phyloP scores from a whole-genome alignment of 495 filamentous ascomycete genomes.

The Emericellopsis terricola region DNA sequence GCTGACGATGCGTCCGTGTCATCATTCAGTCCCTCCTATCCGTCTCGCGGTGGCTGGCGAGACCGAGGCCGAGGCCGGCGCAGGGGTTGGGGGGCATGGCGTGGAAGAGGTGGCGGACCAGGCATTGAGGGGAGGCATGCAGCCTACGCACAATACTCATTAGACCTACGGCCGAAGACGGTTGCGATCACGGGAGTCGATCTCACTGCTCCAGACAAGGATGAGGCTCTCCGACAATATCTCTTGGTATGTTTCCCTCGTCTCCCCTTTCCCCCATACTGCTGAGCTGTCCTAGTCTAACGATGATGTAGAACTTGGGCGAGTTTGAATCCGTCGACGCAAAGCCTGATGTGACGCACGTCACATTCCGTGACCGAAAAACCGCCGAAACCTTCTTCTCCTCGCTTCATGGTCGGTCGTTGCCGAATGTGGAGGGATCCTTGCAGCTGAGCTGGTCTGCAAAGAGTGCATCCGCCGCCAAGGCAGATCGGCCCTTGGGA shows the following conservation, averaged over 20 bases:
- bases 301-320: constrained; percentile 69
- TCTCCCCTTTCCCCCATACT: neutral
- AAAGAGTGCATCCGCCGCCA: no score
- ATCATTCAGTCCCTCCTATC: constrained; percentile 14
- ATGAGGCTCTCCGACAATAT: constrained; percentile 72
- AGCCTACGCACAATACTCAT: constrained; percentile 46
- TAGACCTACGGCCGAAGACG: constrained; percentile 76
- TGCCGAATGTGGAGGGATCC: constrained; percentile 54
- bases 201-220: constrained; percentile 43
- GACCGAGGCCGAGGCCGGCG: constrained; percentile 21
- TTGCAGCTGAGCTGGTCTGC: constrained; percentile 68
- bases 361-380: constrained; percentile 79
- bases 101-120: constrained; percentile 28
- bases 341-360: constrained; percentile 38
- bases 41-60: constrained; percentile 16
- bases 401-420: constrained; percentile 32
- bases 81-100: constrained; percentile 23
- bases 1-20: constrained; percentile 24
- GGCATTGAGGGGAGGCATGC: constrained; percentile 39
- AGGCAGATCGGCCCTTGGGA: no score
- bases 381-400: constrained; percentile 76
- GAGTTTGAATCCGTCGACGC: constrained; percentile 65
- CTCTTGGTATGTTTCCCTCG: constrained; percentile 49
- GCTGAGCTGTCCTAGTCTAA: no score
- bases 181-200: constrained; percentile 56